Percentiles rank a stretch among this genome's conserved stretches.
Conservation (phyloP, 139 green algal species). For the Chloropicon primus region DNA sequence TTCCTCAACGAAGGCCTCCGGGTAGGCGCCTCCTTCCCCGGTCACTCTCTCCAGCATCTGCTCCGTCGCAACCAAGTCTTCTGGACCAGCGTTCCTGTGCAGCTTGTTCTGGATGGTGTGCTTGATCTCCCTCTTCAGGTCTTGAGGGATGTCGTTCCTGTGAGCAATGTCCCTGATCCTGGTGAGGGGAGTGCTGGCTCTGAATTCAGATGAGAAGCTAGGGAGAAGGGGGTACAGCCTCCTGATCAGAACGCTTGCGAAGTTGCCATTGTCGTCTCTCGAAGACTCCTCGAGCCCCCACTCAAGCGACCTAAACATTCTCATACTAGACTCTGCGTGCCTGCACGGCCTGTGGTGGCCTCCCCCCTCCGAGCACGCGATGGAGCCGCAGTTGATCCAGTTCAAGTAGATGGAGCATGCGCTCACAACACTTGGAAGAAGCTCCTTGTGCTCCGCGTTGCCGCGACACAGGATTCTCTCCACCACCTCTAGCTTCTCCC, state of each 20-base stretch:
- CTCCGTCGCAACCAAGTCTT: slow-evolving; percentile 92
- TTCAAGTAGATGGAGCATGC: slow-evolving; percentile 39
- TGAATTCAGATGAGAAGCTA: slow-evolving; percentile 81
- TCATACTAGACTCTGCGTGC: slow-evolving; percentile 63
- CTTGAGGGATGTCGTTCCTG: slow-evolving; percentile 38
- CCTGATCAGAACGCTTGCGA: not conserved
- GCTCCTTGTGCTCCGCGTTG: slow-evolving; percentile 20
- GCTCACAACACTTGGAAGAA: slow-evolving; percentile 8
- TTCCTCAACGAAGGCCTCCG: slow-evolving; percentile 68
- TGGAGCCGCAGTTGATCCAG: slow-evolving; percentile 78
- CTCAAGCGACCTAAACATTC: slow-evolving; percentile 72
- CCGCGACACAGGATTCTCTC: slow-evolving; percentile 42
- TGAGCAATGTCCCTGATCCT: slow-evolving; percentile 96
- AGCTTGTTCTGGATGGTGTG: slow-evolving; percentile 99
- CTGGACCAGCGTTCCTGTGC: slow-evolving; percentile 86
- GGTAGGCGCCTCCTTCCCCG: slow-evolving; percentile 42
- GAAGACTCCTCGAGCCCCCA: slow-evolving; percentile 45
- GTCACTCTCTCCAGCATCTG: slow-evolving; percentile 68
- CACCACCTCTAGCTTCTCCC: slow-evolving; percentile 56
- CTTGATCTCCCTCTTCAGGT: slow-evolving; percentile 95
- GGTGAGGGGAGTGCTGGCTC: slow-evolving; percentile 68
- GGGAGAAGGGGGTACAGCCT: slow-evolving; percentile 46
- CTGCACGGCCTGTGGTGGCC: slow-evolving; percentile 84
- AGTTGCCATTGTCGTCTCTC: not conserved
- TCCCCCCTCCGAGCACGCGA: slow-evolving; percentile 80